phyloP scores from a whole-genome alignment of 495 filamentous ascomycete genomes.

The Neurospora africana region DNA sequence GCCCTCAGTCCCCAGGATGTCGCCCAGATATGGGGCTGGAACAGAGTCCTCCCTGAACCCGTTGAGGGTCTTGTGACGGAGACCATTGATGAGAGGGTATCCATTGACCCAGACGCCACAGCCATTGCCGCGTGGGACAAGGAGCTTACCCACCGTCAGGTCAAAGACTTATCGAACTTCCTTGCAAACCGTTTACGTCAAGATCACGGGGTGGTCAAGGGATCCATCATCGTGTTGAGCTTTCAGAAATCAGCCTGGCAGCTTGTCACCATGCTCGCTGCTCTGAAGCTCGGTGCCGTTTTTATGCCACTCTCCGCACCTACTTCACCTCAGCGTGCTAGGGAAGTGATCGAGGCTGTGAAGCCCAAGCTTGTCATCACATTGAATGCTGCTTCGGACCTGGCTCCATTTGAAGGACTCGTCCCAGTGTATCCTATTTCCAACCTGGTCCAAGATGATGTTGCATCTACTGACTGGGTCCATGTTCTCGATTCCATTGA shows the following conservation, averaged over 20 bases:
- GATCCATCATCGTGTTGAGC: neutral
- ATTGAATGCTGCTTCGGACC: neutral
- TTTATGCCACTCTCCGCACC: neutral
- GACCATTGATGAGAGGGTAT: neutral
- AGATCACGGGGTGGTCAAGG: neutral
- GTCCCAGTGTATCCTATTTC: neutral
- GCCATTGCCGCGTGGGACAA: neutral
- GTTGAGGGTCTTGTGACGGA: neutral
- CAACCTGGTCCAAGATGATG: neutral
- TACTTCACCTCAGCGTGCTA: neutral
- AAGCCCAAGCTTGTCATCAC: neutral
- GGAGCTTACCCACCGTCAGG: neutral
- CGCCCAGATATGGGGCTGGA: conserved; percentile 11
- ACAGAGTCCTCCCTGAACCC: neutral
- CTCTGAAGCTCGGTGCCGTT: neutral
- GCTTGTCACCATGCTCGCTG: neutral
- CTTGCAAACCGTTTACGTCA: neutral
- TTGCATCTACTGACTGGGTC: neutral
- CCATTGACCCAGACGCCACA: neutral
- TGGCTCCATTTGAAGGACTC: neutral
- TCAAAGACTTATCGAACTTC: neutral
- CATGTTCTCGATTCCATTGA: neutral
- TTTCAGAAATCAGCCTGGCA: neutral
- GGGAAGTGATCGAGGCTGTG: neutral
- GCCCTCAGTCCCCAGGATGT: conserved; percentile 12